These are phyloP conservation scores for Ganoderma multipileum DNA, from an alignment of 1,284 basidiomycete species.

Conservation along the genomic window DNA sequence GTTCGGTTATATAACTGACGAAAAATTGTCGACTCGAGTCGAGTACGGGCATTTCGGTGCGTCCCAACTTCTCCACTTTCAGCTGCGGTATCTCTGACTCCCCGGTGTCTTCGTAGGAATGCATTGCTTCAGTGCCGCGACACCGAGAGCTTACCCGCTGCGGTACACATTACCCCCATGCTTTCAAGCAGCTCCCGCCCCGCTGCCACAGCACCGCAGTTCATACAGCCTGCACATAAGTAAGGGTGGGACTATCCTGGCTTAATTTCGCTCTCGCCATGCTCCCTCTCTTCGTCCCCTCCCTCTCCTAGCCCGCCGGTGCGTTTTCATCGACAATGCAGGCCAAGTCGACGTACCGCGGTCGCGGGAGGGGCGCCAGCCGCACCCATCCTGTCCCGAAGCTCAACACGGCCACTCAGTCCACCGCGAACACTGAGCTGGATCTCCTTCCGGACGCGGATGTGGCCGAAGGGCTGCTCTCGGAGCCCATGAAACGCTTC, in stretches of 20 bases:
- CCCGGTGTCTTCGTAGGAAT: neutral
- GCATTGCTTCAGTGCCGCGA: neutral
- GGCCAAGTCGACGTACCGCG: neutral
- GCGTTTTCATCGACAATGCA: neutral
- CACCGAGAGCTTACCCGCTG: neutral
- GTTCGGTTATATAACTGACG: neutral
- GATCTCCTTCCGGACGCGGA: slow-evolving; percentile 19
- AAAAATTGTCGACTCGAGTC: neutral
- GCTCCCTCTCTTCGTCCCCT: neutral
- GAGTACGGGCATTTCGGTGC: neutral
- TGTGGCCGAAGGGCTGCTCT: slow-evolving; percentile 14
- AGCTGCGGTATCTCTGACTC: slow-evolving; percentile 1
- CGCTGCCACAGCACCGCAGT: neutral
- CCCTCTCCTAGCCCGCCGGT: neutral
- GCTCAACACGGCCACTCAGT: slow-evolving; percentile 11
- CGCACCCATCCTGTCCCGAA: neutral
- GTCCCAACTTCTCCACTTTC: neutral
- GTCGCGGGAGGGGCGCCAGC: slow-evolving; percentile 4
- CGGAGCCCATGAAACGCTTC: slow-evolving; percentile 6
- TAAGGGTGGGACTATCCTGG: neutral
- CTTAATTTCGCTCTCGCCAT: neutral
- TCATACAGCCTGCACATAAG: neutral
- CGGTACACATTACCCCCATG: neutral
- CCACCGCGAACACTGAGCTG: slow-evolving; percentile 18
- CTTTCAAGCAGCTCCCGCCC: neutral